A percentile compares a stretch with the other conserved stretches of the same genome.
phyloP scores from a whole-genome alignment of 371 early-diverging fungal genomes.

The Catenaria anguillulae region DNA sequence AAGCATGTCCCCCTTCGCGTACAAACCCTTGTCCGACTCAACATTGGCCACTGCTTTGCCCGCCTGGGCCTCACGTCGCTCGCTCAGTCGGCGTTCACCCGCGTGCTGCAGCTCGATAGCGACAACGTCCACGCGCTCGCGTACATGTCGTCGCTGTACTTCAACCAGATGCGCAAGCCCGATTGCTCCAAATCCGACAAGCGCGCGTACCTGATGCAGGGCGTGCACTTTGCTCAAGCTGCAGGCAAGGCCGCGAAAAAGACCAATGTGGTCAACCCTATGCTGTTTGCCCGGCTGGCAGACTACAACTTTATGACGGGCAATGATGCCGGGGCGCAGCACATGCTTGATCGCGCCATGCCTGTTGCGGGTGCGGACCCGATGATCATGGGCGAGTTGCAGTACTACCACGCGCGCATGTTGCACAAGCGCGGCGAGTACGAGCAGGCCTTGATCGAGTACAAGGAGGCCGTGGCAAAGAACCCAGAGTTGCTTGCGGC shows the following conservation, averaged over 20 bases:
- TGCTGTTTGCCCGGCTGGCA: background rate
- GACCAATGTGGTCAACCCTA: background rate
- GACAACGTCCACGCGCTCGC: background rate
- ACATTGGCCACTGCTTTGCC: conserved; percentile 73
- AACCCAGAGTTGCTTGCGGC: conserved; percentile 15
- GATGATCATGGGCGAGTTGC: background rate
- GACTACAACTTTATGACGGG: background rate
- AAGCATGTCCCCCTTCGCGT: conserved; percentile 38
- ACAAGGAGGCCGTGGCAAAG: conserved; percentile 14
- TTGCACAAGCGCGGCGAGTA: conserved; percentile 7
- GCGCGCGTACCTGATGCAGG: background rate
- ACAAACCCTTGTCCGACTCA: conserved; percentile 30
- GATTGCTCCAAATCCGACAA: background rate
- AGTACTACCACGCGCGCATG: background rate
- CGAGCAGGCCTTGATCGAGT: conserved; percentile 16
- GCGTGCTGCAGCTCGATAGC: conserved; percentile 37
- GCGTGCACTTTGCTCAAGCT: background rate
- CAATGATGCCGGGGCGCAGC: background rate
- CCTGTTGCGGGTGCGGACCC: background rate
- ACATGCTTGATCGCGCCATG: background rate
- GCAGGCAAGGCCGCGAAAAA: background rate
- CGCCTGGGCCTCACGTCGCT: conserved; percentile 48
- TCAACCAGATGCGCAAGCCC: background rate
- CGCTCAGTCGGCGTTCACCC: conserved; percentile 53
- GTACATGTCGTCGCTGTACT: background rate